phyloP scores from a whole-genome alignment of 768 basidiomycete genomes.

The Auriscalpium orientale region DNA sequence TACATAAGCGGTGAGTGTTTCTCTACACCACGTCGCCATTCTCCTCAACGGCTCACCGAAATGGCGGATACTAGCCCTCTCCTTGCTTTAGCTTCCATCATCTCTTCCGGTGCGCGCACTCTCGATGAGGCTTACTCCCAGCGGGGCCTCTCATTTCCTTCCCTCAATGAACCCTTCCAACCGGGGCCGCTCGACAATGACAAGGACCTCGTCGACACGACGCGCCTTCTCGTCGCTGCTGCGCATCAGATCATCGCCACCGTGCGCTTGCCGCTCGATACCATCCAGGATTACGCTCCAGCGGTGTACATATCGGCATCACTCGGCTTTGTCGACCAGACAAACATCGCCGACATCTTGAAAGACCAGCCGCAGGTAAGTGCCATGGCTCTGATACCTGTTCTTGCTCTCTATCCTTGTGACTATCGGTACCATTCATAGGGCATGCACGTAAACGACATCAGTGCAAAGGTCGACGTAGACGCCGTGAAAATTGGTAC shows the following conservation, averaged over 20 bases:
- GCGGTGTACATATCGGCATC: conserved; percentile 1
- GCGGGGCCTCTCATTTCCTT: not conserved
- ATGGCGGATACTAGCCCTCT: not conserved
- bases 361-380: conserved; percentile 1
- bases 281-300: not conserved
- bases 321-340: not conserved
- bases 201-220: not conserved
- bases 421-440: not conserved
- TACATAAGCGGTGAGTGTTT: too few species aligned
- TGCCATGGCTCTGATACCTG: not conserved
- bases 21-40: too few species aligned
- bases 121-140: not conserved
- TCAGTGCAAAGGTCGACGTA: not conserved
- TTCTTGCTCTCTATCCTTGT: not conserved
- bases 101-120: not conserved
- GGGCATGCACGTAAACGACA: conserved; percentile 8
- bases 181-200: not conserved
- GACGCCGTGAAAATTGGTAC: conserved; percentile 3
- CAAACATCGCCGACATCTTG: conserved; percentile 3
- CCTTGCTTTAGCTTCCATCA: not conserved
- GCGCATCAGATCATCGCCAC: conserved; percentile 4
- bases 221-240: conserved; percentile 1
- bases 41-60: too few species aligned
- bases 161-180: not conserved
- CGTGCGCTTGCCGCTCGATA: not conserved